Evolutionary conservation across 2,329 filamentous ascomycete species (phyloP).

Genomic region (Diaporthe amygdali): DNA sequence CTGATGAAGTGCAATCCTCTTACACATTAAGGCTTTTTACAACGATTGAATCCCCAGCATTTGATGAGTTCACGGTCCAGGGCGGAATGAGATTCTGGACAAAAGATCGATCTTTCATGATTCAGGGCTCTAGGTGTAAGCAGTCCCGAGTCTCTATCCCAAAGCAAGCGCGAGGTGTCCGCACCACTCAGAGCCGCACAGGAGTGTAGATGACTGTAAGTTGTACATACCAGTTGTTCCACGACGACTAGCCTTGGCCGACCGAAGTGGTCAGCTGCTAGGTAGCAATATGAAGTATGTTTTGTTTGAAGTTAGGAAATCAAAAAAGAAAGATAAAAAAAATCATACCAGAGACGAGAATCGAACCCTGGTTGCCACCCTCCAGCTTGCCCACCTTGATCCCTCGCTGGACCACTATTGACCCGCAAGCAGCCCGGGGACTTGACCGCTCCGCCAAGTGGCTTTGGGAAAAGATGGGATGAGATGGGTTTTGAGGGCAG

Average conservation of each 20-base stretch:
- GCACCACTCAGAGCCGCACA: too few species aligned
- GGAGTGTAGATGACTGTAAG: neutral
- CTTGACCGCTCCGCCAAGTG: neutral
- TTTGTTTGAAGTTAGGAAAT: too few species aligned
- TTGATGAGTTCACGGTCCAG: neutral
- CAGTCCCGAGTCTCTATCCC: neutral
- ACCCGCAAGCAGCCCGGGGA: neutral
- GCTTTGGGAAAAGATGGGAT: neutral
- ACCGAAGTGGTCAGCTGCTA: too few species aligned
- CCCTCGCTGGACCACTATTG: neutral
- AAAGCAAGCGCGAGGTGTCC: neutral
- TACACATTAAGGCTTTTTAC: neutral
- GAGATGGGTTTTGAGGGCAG: neutral
- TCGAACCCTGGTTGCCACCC: neutral
- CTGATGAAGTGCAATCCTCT: neutral
- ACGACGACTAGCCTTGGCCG: too few species aligned
- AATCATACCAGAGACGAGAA: neutral
- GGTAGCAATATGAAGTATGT: too few species aligned
- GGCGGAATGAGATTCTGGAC: too few species aligned
- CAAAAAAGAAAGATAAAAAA: neutral
- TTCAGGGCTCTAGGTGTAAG: neutral
- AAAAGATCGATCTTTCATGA: neutral
- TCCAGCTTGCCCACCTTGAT: neutral
- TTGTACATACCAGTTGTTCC: too few species aligned
- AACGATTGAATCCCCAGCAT: neutral